Evolutionary conservation across 352 stramenopile species (phyloP).

Genomic region (Globisporangium mamillatum): DNA sequence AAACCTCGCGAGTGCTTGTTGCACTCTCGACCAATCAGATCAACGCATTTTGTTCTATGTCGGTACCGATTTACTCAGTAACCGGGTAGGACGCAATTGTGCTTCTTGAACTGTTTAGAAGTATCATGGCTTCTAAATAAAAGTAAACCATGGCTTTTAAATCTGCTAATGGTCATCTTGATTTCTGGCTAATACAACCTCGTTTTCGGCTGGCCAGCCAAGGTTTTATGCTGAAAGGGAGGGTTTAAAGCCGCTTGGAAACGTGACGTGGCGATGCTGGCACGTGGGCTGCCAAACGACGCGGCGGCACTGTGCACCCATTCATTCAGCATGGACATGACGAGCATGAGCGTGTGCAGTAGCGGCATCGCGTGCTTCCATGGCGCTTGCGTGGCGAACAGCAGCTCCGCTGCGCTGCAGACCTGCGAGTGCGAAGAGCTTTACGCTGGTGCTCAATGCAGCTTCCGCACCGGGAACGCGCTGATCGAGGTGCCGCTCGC

Average conservation of each 20-base stretch:
- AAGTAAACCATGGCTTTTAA: too few relatives aligned
- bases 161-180: neutral
- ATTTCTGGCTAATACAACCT: neutral
- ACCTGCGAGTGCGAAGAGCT: conserved; percentile 42
- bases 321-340: neutral
- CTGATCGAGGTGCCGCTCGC: conserved; percentile 60
- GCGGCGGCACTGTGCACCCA: neutral
- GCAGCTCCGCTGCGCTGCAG: conserved; percentile 10
- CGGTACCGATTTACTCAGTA: too few relatives aligned
- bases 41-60: too few relatives aligned
- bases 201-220: neutral
- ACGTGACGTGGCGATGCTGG: conserved; percentile 4
- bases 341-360: conserved; percentile 8
- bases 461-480: conserved; percentile 31
- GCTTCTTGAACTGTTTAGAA: too few relatives aligned
- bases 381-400: conserved; percentile 33
- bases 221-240: neutral
- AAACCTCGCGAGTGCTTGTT: too few relatives aligned
- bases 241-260: neutral
- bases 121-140: too few relatives aligned
- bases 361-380: conserved; percentile 40
- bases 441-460: conserved; percentile 51
- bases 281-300: neutral
- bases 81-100: too few relatives aligned
- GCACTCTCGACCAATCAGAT: too few relatives aligned